Conservation (phyloP, 345 rosid species). For the Brassica cretica region DNA sequence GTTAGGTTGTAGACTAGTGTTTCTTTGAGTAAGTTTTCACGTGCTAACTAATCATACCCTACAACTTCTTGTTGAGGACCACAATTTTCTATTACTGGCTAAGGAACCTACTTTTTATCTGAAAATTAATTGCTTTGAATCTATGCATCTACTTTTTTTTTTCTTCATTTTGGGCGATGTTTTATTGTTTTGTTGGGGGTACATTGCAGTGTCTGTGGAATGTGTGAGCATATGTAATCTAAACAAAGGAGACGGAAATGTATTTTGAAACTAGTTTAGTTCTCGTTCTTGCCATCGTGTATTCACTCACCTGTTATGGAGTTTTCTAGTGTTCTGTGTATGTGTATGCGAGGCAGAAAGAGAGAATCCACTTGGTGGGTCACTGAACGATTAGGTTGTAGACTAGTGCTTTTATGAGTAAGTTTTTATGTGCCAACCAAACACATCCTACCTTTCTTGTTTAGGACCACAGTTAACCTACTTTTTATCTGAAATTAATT, state of each 20-base stretch:
- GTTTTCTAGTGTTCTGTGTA: not conserved
- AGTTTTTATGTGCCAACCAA: conserved; percentile 26
- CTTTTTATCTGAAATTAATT: not conserved
- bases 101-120: not conserved
- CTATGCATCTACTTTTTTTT: not conserved
- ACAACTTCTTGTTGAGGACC: conserved; percentile 28
- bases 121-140: not conserved
- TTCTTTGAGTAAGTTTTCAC: conserved; percentile 10
- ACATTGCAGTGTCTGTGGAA: conserved; percentile 70
- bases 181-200: conserved; percentile 17
- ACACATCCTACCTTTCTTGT: conserved; percentile 24
- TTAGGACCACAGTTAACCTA: conserved; percentile 17
- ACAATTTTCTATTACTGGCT: conserved; percentile 2
- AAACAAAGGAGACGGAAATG: conserved; percentile 64
- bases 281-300: not conserved
- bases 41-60: conserved; percentile 27
- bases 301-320: not conserved
- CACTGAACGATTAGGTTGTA: conserved; percentile 1
- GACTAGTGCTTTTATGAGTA: conserved; percentile 1
- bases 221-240: conserved; percentile 77
- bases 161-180: not conserved
- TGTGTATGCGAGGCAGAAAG: not conserved
- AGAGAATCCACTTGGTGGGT: not conserved
- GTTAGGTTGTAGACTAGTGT: conserved; percentile 9
- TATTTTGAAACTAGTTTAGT: conserved; percentile 5